phyloP scores from a whole-genome alignment of 768 basidiomycete species.

The Tulasnella sp. region DNA sequence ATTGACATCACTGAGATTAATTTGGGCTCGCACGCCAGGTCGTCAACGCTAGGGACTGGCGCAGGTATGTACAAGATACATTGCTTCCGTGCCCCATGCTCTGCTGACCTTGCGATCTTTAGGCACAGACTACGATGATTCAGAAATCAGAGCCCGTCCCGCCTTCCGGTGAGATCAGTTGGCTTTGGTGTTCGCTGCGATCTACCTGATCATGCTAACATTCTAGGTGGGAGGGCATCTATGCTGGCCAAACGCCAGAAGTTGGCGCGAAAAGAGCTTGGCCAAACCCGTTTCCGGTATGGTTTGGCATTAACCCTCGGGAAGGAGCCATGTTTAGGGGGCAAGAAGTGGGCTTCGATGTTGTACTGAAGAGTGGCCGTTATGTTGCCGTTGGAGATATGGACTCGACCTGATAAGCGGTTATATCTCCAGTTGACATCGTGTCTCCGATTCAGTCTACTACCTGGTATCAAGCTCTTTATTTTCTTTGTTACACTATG shows the following conservation, averaged over 20 bases:
- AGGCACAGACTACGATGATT: constrained; percentile 54
- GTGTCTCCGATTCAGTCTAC: too few relatives aligned
- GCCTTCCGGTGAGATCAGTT: constrained; percentile 33
- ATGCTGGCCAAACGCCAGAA: constrained; percentile 41
- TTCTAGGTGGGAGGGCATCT: constrained; percentile 49
- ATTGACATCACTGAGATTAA: constrained; percentile 59
- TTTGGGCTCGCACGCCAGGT: constrained; percentile 34
- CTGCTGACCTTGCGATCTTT: not conserved
- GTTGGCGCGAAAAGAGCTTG: constrained; percentile 29
- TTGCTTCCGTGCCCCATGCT: not conserved
- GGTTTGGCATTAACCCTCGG: constrained; percentile 56
- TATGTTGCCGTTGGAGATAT: constrained; percentile 38
- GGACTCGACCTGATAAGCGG: not conserved
- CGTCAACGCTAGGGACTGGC: constrained; percentile 53
- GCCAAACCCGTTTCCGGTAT: constrained; percentile 46
- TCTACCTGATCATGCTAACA: not conserved
- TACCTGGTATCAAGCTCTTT: too few relatives aligned
- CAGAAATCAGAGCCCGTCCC: constrained; percentile 48
- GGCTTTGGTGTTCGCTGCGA: not conserved
- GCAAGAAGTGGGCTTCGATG: constrained; percentile 50
- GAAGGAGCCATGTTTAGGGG: constrained; percentile 46
- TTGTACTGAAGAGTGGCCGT: constrained; percentile 43
- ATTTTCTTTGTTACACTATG: too few relatives aligned
- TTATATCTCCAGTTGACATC: too few relatives aligned
- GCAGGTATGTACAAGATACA: constrained; percentile 30